These are phyloP conservation scores for Peronospora belbahrii DNA, from an alignment of 352 stramenopile genomes.

Conservation along the genomic window DNA sequence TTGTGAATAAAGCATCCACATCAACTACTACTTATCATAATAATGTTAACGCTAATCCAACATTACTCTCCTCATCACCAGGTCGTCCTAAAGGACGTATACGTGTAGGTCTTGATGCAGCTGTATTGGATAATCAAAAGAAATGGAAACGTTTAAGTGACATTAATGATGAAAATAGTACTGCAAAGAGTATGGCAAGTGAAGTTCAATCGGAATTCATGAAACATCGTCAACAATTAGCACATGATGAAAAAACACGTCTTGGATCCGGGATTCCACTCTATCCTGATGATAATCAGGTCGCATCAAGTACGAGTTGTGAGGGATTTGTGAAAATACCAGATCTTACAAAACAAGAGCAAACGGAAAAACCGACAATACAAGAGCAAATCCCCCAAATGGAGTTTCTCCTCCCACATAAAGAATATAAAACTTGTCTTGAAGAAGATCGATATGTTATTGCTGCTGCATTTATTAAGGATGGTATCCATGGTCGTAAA, in stretches of 20 bases:
- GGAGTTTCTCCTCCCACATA: too few species aligned
- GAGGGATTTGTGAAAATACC: too few species aligned
- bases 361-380: too few species aligned
- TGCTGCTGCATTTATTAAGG: conserved; percentile 68
- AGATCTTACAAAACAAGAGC: too few species aligned
- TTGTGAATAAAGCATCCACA: conserved; percentile 10
- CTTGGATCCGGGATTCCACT: conserved; percentile 31
- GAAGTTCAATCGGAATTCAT: conserved; percentile 72
- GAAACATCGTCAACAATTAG: conserved; percentile 40
- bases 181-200: conserved; percentile 76
- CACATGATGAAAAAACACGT: conserved; percentile 31
- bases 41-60: too few species aligned
- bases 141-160: conserved; percentile 78
- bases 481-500: conserved; percentile 79
- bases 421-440: conserved; percentile 25
- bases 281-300: conserved; percentile 35
- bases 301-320: too few species aligned
- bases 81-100: conserved; percentile 26
- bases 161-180: conserved; percentile 72
- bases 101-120: conserved; percentile 54
- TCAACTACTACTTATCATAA: too few species aligned
- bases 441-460: conserved; percentile 71
- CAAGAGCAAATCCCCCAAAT: too few species aligned
- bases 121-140: conserved; percentile 67
- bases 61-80: conserved; percentile 2